These are phyloP conservation scores for Scheffersomyces insectosa DNA, from an alignment of 1,139 yeast species.

Conservation along the genomic window DNA sequence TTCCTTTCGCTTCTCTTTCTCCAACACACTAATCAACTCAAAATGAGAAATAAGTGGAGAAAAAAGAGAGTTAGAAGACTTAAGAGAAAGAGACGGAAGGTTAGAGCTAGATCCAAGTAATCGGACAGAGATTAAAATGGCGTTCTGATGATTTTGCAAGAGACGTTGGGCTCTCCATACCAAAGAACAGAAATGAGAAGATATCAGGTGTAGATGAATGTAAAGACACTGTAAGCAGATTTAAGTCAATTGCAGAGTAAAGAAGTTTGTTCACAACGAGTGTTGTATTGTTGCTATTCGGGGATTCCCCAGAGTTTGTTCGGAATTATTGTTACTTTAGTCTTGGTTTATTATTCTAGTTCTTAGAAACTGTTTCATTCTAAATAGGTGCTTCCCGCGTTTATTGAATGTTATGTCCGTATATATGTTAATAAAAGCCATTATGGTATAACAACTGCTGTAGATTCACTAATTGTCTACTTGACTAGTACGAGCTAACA, in stretches of 20 bases:
- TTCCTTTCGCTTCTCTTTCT: slow-evolving; percentile 12
- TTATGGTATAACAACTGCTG: background rate
- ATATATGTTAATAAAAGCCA: slow-evolving; percentile 8
- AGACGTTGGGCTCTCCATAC: slow-evolving; percentile 1
- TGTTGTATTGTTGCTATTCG: too few species aligned
- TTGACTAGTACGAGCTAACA: too few species aligned
- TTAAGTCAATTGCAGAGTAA: too few species aligned
- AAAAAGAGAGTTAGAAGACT: slow-evolving; percentile 99
- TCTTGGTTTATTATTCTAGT: slow-evolving; percentile 12
- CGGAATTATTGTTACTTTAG: slow-evolving; percentile 8
- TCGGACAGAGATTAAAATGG: slow-evolving; percentile 44
- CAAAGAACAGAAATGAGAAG: background rate
- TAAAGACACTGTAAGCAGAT: too few species aligned
- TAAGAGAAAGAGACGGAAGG: slow-evolving; percentile 99
- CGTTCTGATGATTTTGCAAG: background rate
- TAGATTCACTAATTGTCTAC: too few species aligned
- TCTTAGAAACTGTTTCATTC: slow-evolving; percentile 8
- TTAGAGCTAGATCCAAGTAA: slow-evolving; percentile 98
- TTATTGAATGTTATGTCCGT: slow-evolving; percentile 8
- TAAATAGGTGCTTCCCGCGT: background rate
- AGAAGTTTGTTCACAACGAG: too few species aligned
- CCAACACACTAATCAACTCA: slow-evolving; percentile 33
- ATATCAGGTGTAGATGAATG: too few species aligned
- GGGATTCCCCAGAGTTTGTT: too few species aligned
- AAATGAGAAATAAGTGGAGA: slow-evolving; percentile 95